A percentile compares a stretch with the other conserved stretches of the same genome.
These are phyloP conservation scores for Nematodospora anomalae DNA, from an alignment of 1,139 yeast species.

Conservation along the genomic window DNA sequence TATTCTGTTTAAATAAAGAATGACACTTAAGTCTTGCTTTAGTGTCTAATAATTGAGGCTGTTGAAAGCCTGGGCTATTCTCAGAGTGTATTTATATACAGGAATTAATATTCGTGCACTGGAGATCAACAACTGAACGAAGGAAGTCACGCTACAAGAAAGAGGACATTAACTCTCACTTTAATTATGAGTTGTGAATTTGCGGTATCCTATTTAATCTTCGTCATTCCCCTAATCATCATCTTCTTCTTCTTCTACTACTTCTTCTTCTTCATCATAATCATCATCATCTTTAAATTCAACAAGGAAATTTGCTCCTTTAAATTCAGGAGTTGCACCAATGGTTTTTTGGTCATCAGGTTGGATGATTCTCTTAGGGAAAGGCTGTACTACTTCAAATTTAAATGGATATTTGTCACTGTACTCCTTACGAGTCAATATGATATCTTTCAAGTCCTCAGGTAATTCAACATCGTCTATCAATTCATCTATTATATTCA, in stretches of 20 bases:
- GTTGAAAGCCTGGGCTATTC: too few relatives aligned
- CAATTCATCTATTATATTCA: slow-evolving; percentile 13
- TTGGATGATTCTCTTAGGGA: slow-evolving; percentile 37
- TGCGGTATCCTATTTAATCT: too few relatives aligned
- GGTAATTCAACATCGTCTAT: slow-evolving; percentile 12
- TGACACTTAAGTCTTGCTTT: too few relatives aligned
- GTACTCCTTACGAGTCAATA: slow-evolving; percentile 21
- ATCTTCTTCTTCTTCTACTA: slow-evolving; percentile 3
- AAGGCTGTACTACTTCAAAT: slow-evolving; percentile 46
- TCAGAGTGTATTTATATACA: too few relatives aligned
- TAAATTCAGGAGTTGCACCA: slow-evolving; percentile 27
- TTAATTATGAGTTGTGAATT: too few relatives aligned
- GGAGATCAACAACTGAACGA: too few relatives aligned
- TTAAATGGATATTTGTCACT: slow-evolving; percentile 26
- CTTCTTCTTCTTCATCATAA: slow-evolving; percentile 13
- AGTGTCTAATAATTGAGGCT: too few relatives aligned
- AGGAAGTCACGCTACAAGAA: too few relatives aligned
- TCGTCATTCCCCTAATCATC: too few relatives aligned
- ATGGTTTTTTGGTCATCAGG: slow-evolving; percentile 18
- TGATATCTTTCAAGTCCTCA: slow-evolving; percentile 11
- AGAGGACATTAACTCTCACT: too few relatives aligned
- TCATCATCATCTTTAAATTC: slow-evolving; percentile 29
- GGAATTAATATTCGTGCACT: too few relatives aligned
- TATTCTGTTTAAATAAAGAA: too few relatives aligned
- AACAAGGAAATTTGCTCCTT: slow-evolving; percentile 43